A percentile compares a stretch with the other conserved stretches of the same genome.
Conservation (phyloP, 2,329 filamentous ascomycete species). For the Ciborinia camelliae region DNA sequence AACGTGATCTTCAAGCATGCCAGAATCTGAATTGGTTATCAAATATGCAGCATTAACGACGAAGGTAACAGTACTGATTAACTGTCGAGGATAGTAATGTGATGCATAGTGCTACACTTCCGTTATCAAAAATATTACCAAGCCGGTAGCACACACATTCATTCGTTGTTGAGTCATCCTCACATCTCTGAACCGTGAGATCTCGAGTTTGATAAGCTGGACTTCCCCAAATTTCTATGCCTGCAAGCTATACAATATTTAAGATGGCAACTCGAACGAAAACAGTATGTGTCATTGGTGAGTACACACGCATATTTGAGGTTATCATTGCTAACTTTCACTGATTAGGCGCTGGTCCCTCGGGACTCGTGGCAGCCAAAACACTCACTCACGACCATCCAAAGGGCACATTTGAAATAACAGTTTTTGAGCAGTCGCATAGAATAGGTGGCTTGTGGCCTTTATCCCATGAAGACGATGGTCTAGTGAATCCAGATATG, state of each 20-base stretch:
- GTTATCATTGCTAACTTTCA: constrained; percentile 1
- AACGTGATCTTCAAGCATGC: constrained; percentile 13
- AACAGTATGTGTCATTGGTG: constrained; percentile 34
- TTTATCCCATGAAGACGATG: constrained; percentile 43
- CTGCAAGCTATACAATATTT: not conserved
- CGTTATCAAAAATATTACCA: not conserved
- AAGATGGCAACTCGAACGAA: constrained; percentile 23
- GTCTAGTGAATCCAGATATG: constrained; percentile 62
- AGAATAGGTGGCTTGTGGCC: constrained; percentile 80
- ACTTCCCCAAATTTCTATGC: constrained; percentile 4
- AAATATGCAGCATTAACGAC: not conserved
- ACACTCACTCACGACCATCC: constrained; percentile 62
- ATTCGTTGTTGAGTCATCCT: not conserved
- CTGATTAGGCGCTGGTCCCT: constrained; percentile 61
- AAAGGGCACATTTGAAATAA: constrained; percentile 58
- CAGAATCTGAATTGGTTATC: not conserved
- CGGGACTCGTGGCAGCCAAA: constrained; percentile 68
- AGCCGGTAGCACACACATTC: not conserved
- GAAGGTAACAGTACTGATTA: not conserved
- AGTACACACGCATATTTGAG: not conserved
- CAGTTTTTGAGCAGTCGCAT: constrained; percentile 63
- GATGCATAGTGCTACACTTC: not conserved
- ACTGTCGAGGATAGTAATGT: not conserved
- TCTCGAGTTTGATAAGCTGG: not conserved
- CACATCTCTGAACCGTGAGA: not conserved